Percentiles rank a stretch among this genome's conserved stretches.
Conservation (phyloP, 208 protist genomes). For the Paratrypanosoma confusum region DNA sequence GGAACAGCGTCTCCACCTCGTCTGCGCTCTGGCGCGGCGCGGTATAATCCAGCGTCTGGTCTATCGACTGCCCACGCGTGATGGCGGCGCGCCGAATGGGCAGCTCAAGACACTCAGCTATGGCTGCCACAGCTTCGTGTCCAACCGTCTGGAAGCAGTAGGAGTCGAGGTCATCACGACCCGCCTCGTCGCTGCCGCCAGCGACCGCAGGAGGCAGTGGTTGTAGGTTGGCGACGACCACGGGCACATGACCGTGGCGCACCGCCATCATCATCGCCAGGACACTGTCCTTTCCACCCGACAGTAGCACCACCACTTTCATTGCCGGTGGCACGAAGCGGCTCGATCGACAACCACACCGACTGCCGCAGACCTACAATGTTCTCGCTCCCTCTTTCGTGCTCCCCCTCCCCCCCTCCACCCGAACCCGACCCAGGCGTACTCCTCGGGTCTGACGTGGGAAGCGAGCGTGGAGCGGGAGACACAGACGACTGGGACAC, state of each 20-base stretch:
- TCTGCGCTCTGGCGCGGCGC: constrained; percentile 63
- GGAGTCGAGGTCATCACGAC: constrained; percentile 92
- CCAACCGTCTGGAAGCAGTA: constrained; percentile 99
- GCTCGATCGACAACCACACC: too few relatives aligned
- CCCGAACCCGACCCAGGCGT: too few relatives aligned
- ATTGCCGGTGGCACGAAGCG: constrained; percentile 36
- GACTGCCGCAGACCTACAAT: too few relatives aligned
- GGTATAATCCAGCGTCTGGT: constrained; percentile 77
- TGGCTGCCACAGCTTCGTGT: constrained; percentile 79
- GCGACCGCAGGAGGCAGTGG: constrained; percentile 4
- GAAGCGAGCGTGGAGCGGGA: too few relatives aligned
- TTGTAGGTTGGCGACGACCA: constrained; percentile 94
- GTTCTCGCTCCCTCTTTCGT: too few relatives aligned
- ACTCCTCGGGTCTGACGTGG: too few relatives aligned
- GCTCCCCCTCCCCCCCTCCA: too few relatives aligned
- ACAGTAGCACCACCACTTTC: constrained; percentile 95
- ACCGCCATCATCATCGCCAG: constrained; percentile 90
- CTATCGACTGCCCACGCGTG: constrained; percentile 40
- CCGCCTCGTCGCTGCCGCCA: constrained; percentile 4
- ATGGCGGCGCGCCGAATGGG: constrained; percentile 87
- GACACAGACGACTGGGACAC: too few relatives aligned
- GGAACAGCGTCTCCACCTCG: constrained; percentile 97
- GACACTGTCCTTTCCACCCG: constrained; percentile 98
- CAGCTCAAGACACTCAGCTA: constrained; percentile 86
- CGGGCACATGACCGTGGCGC: constrained; percentile 92